A percentile compares a stretch with the other conserved stretches of the same genome.
Conservation (phyloP, 192 early-diverging fungal genomes). For the Backusella circina region DNA sequence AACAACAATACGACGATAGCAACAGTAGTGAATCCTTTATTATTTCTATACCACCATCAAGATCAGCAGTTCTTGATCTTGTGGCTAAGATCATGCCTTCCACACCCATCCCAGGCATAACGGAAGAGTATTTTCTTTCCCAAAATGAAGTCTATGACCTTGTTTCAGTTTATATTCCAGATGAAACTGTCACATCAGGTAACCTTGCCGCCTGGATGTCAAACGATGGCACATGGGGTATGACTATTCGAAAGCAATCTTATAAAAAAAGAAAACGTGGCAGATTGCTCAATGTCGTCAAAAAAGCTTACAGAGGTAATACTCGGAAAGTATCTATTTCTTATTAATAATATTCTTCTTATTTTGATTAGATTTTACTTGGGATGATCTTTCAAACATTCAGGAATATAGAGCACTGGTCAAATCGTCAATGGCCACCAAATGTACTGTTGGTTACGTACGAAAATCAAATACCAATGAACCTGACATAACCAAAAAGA, state of each 20-base stretch:
- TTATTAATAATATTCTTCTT: conserved; percentile 15
- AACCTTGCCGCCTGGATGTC: no score
- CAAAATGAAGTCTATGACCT: no score
- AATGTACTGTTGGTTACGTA: conserved; percentile 23
- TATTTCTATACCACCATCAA: no score
- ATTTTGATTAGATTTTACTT: conserved; percentile 25
- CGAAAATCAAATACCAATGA: conserved; percentile 21
- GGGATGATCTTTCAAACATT: conserved; percentile 19
- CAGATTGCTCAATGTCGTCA: conserved; percentile 16
- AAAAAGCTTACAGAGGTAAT: conserved; percentile 15
- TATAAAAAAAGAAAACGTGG: conserved; percentile 16
- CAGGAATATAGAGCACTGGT: conserved; percentile 20
- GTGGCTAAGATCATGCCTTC: no score
- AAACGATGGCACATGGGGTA: conserved; percentile 17
- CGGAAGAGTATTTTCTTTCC: no score
- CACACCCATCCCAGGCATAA: no score
- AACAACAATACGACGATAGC: no score
- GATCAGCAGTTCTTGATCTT: no score
- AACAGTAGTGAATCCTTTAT: no score
- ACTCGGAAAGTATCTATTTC: background rate
- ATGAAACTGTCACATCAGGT: no score
- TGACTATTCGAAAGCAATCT: conserved; percentile 11
- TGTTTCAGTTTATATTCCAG: no score
- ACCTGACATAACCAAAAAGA: conserved; percentile 22
- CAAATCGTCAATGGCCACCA: conserved; percentile 21